A percentile compares a stretch with the other conserved stretches of the same genome.
Evolutionary conservation across 192 early-diverging fungal genomes (phyloP).

Genomic region (Podila epicladia): DNA sequence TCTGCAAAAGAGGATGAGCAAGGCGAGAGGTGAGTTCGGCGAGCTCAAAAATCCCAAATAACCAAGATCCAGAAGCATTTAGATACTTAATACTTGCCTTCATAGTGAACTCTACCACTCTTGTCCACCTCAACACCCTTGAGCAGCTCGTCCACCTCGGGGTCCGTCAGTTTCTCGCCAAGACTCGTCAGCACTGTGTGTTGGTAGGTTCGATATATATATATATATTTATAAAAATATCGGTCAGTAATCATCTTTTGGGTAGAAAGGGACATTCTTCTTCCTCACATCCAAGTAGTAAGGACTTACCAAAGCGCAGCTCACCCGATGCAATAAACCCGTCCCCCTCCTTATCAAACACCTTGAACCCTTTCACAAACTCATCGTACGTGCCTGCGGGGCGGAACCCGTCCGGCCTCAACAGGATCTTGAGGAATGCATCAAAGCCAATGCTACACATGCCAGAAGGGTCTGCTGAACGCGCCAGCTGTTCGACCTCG

Average conservation of each 20-base stretch:
- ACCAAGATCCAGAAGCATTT: not conserved
- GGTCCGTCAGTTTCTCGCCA: constrained; percentile 82
- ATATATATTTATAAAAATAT: no score
- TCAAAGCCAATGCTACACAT: constrained; percentile 67
- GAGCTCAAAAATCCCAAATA: not conserved
- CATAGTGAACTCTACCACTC: constrained; percentile 85
- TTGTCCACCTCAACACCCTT: constrained; percentile 81
- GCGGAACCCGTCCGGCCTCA: constrained; percentile 77
- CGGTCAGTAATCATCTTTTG: not conserved
- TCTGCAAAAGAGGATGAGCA: not conserved
- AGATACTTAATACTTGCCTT: constrained; percentile 55
- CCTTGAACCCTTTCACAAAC: constrained; percentile 87
- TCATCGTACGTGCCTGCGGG: constrained; percentile 78
- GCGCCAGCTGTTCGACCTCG: constrained; percentile 72
- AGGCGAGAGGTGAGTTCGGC: not conserved
- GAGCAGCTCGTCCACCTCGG: constrained; percentile 82
- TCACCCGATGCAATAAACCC: constrained; percentile 82
- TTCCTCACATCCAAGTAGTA: not conserved
- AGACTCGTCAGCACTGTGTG: constrained; percentile 77
- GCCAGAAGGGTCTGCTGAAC: constrained; percentile 53
- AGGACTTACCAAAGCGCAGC: constrained; percentile 72
- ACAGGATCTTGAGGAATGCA: constrained; percentile 74
- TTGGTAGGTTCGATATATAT: no score
- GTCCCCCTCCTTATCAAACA: constrained; percentile 85
- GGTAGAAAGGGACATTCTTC: not conserved